These are phyloP conservation scores for Euphorbia corollata DNA, from an alignment of 441 rosid genomes.

Conservation along the genomic window DNA sequence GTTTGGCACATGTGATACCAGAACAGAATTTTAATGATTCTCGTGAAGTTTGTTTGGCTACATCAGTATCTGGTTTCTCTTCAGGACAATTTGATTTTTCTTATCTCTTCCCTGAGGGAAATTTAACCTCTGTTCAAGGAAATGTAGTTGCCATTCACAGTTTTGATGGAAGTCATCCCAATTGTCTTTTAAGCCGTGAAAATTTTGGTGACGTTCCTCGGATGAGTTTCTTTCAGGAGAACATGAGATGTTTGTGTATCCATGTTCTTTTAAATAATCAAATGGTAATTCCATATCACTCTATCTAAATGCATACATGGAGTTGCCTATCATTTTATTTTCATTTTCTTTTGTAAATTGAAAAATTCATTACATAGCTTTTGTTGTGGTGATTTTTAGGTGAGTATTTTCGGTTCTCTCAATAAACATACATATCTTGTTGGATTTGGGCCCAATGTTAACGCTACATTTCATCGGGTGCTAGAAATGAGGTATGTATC, in stretches of 20 bases:
- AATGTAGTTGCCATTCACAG: conserved; percentile 46
- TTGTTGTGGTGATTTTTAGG: conserved; percentile 32
- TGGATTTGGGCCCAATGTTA: conserved; percentile 69
- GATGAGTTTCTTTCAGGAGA: conserved; percentile 25
- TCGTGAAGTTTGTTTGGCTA: conserved; percentile 16
- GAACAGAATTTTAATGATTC: conserved; percentile 26
- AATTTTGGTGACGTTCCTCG: conserved; percentile 23
- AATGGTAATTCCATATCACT: conserved; percentile 37
- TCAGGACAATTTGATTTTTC: conserved; percentile 27
- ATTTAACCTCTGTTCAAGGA: conserved; percentile 47
- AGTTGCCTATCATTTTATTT: conserved; percentile 11
- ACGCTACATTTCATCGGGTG: conserved; percentile 69
- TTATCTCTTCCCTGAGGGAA: conserved; percentile 55
- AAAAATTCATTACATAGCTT: conserved; percentile 22
- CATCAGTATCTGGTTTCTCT: conserved; percentile 17
- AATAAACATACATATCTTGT: conserved; percentile 48
- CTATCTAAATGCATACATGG: background rate
- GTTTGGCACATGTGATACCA: conserved; percentile 18
- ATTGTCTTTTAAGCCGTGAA: conserved; percentile 24
- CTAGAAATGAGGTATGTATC: conserved; percentile 51
- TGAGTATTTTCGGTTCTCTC: conserved; percentile 49
- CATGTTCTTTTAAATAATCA: conserved; percentile 47
- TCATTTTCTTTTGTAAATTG: conserved; percentile 6
- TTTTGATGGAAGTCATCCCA: conserved; percentile 26
- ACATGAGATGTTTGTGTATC: conserved; percentile 32